Evolutionary conservation across 441 rosid species (phyloP).

Genomic region (Adansonia madagascariensis): DNA sequence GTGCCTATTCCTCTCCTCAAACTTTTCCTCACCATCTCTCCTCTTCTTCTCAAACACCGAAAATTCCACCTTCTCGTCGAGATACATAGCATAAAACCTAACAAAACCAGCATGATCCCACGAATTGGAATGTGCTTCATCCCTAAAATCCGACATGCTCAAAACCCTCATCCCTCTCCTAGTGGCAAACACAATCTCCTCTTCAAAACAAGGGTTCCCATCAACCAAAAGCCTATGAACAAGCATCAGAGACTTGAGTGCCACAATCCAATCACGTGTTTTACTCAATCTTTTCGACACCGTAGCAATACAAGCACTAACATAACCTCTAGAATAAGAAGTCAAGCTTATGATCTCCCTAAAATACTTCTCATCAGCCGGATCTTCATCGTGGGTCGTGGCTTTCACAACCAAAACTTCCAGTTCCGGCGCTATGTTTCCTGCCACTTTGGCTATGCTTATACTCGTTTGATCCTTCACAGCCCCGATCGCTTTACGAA

Average conservation of each 20-base stretch:
- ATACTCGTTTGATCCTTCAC: constrained; percentile 56
- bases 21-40: constrained; percentile 32
- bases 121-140: constrained; percentile 48
- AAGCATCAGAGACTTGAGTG: constrained; percentile 45
- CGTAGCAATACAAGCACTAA: constrained; percentile 40
- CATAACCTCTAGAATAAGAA: constrained; percentile 38
- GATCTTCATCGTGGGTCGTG: constrained; percentile 50
- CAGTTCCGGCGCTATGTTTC: constrained; percentile 49
- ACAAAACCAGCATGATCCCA: constrained; percentile 48
- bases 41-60: constrained; percentile 42
- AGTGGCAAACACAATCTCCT: constrained; percentile 44
- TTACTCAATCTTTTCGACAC: constrained; percentile 45
- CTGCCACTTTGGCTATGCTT: constrained; percentile 48
- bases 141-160: constrained; percentile 50
- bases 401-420: constrained; percentile 53
- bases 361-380: constrained; percentile 47
- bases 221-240: constrained; percentile 46
- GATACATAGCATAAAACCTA: constrained; percentile 44
- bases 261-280: constrained; percentile 56
- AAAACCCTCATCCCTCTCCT: constrained; percentile 49
- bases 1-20: constrained; percentile 34
- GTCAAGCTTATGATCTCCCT: constrained; percentile 40
- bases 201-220: constrained; percentile 39
- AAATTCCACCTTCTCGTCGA: constrained; percentile 49
- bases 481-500: constrained; percentile 49